A percentile compares a stretch with the other conserved stretches of the same genome.
These are phyloP conservation scores for Guillardia theta DNA, from an alignment of 78 protist species.

Conservation along the genomic window DNA sequence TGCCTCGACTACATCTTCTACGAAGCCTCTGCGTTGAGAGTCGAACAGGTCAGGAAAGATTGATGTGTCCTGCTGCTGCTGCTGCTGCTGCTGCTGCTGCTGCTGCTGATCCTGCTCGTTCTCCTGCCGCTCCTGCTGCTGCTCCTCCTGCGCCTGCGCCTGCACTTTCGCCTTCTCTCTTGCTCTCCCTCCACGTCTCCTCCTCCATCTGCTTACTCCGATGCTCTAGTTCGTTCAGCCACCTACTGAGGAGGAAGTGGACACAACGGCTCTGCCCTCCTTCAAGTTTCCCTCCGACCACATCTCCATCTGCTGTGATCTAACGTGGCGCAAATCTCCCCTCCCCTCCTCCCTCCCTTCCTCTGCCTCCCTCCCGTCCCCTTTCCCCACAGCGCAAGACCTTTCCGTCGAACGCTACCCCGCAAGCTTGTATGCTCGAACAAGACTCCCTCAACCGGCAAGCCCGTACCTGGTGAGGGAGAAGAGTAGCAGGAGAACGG, in stretches of 20 bases:
- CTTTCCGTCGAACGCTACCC: neutral
- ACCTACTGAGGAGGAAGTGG: neutral
- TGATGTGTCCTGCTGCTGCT: too few species aligned
- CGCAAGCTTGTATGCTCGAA: neutral
- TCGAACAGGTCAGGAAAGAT: neutral
- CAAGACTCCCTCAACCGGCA: neutral
- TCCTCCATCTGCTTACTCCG: neutral
- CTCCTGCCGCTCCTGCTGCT: neutral
- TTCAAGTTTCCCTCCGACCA: constrained; percentile 12
- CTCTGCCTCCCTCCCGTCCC: neutral
- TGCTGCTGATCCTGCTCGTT: neutral
- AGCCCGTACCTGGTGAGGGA: neutral
- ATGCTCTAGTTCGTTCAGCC: neutral
- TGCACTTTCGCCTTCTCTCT: neutral
- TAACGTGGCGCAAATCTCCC: neutral
- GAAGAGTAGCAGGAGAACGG: too few species aligned
- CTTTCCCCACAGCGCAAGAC: neutral
- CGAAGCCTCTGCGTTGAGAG: neutral
- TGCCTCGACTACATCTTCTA: constrained; percentile 9
- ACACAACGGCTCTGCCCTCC: neutral
- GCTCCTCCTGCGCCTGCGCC: neutral
- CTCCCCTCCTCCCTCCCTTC: neutral
- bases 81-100: neutral
- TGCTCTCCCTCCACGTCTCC: neutral
- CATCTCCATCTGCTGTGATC: constrained; percentile 18